Evolutionary conservation across 257 asterid species (phyloP).

Genomic region (Pogostemon cablin): DNA sequence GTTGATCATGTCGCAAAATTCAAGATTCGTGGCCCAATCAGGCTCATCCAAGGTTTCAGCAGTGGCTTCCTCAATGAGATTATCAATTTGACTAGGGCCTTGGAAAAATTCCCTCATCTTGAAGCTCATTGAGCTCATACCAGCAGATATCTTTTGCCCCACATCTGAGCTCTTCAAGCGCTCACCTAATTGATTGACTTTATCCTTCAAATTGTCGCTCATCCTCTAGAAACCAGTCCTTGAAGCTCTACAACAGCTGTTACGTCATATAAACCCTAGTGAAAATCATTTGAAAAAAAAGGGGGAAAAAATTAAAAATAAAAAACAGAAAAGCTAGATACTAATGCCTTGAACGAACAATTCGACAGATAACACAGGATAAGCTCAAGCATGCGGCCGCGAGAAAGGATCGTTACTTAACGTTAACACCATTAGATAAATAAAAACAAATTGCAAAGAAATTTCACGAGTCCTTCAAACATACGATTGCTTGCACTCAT

Average conservation of each 20-base stretch:
- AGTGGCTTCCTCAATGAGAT: constrained; percentile 93
- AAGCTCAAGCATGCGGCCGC: not conserved
- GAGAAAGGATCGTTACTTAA: not conserved
- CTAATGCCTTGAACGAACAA: constrained; percentile 2
- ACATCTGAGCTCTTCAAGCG: constrained; percentile 90
- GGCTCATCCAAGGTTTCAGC: constrained; percentile 88
- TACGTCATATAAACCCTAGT: constrained; percentile 6
- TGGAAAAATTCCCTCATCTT: constrained; percentile 94
- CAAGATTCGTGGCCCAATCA: constrained; percentile 93
- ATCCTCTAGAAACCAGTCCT: constrained; percentile 38
- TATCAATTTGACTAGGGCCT: constrained; percentile 84
- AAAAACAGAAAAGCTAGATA: not conserved
- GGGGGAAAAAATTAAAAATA: no score
- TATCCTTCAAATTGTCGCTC: constrained; percentile 97
- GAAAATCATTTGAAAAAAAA: not conserved
- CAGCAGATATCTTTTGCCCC: constrained; percentile 84
- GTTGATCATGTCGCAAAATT: constrained; percentile 91
- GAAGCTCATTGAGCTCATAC: constrained; percentile 94
- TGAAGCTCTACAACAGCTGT: constrained; percentile 24
- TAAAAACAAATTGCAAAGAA: not conserved
- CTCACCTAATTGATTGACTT: constrained; percentile 83
- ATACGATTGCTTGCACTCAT: not conserved
- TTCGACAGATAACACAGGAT: constrained; percentile 7
- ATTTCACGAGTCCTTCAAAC: not conserved
- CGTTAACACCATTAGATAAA: constrained; percentile 5